Evolutionary conservation across 2,329 filamentous ascomycete genomes (phyloP).

Genomic region (Xylariaceae sp.): DNA sequence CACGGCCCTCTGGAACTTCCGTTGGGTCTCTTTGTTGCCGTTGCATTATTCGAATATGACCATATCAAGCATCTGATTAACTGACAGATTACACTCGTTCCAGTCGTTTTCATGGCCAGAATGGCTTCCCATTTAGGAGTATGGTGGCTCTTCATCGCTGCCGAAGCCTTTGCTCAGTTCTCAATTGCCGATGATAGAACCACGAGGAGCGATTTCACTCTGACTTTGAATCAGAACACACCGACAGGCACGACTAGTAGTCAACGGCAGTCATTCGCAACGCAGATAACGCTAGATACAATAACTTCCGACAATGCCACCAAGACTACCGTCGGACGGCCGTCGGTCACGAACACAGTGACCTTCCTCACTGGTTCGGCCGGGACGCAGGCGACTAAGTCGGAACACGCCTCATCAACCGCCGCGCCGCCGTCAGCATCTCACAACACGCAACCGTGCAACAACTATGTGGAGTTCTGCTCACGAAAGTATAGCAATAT

Average conservation of each 20-base stretch:
- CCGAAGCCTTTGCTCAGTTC: constrained; percentile 27
- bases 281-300: constrained; percentile 39
- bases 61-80: constrained; percentile 1
- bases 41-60: background rate
- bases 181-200: constrained; percentile 37
- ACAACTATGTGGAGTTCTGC: constrained; percentile 74
- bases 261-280: constrained; percentile 41
- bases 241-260: constrained; percentile 39
- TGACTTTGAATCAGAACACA: constrained; percentile 17
- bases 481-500: constrained; percentile 73
- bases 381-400: constrained; percentile 39
- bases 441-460: constrained; percentile 73
- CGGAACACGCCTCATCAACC: constrained; percentile 40
- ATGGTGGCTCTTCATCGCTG: constrained; percentile 23
- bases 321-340: constrained; percentile 2
- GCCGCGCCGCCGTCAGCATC: constrained; percentile 40
- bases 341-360: constrained; percentile 26
- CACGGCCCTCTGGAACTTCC: background rate
- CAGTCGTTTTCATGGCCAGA: background rate
- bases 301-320: constrained; percentile 32
- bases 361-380: constrained; percentile 45
- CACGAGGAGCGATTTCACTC: constrained; percentile 35
- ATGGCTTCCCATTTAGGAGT: constrained; percentile 25
- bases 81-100: background rate
- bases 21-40: background rate